Base-by-base conservation (phyloP, 2,329 filamentous ascomycete genomes). In the Periconia digitata region DNA sequence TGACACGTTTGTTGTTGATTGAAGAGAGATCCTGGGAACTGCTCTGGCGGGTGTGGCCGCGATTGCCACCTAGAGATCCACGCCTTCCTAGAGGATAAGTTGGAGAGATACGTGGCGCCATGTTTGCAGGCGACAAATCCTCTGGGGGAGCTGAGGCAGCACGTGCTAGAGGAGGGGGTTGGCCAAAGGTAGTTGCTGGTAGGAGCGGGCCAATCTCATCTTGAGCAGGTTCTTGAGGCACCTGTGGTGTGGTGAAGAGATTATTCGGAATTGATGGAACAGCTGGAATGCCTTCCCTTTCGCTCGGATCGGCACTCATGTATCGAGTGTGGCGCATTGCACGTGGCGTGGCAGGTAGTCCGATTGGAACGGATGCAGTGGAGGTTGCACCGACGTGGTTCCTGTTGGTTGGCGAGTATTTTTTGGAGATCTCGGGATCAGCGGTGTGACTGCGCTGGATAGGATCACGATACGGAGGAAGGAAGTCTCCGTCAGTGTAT, bases 341-440 rank as follows among this genome's bases (percentile, higher is more conserved):
- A 73, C 90, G 86, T 23, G 92, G 92, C 1, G 92, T 96, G 2
- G 91, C 90, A 13, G 92, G 91, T n/a, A 96, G 80, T 0, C 91
- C 92, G 43, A 92, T 80, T 6, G 82, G 79, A 1, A 75, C 75
- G 13, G 79, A 78, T 13, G 80, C 76, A 1, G 78, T 79, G 2
- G 76, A 73, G 2, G 74, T 75, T 15, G 72, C 72, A 7, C 58
- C 56, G 17, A 59, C 51, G n/a, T 60, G 62, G 15, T 63, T 59
- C 34, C 62, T 67, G 40, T 59, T 68, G 3, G 60, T 64, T 8
- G 67, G 66, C 12, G 63, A 63, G 46, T 73, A 71, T 37, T 67
- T 70, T 48, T 67, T 66, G 49, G 72, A 73, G 6, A 74, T 69
- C 4, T 73, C 78, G 2, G 84, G 82, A 51, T 87, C 85, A 1